Percentiles rank a stretch among this genome's conserved stretches.
Conservation (phyloP, 2,329 filamentous ascomycete species). For the Phialemonium atrogriseum region DNA sequence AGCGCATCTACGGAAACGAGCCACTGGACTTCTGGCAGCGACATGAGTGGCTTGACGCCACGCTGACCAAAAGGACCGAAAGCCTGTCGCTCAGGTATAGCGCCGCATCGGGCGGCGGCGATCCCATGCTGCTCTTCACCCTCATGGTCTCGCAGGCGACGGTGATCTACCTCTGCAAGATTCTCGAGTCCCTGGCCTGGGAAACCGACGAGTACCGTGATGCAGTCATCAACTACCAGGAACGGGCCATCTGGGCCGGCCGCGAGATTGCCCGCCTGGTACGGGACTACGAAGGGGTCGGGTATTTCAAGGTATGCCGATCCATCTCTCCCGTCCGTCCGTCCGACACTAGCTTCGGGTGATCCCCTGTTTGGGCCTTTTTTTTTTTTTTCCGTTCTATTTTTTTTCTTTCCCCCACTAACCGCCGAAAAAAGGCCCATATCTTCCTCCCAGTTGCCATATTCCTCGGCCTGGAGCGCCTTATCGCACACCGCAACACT, state of each 20-base stretch:
- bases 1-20: constrained; percentile 9
- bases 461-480: constrained; percentile 8
- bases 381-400: too few species aligned
- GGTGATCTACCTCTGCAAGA: constrained; percentile 11
- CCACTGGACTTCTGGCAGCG: constrained; percentile 15
- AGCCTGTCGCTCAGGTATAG: constrained; percentile 9
- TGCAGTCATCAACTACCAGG: constrained; percentile 7
- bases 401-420: background rate
- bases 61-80: constrained; percentile 9
- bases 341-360: too few species aligned
- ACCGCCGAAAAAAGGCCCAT: constrained; percentile 10
- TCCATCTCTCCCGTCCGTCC: too few species aligned
- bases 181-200: constrained; percentile 8
- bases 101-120: constrained; percentile 8
- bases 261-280: constrained; percentile 12
- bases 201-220: constrained; percentile 6
- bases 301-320: constrained; percentile 16
- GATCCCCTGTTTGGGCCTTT: too few species aligned
- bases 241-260: constrained; percentile 10
- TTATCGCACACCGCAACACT: constrained; percentile 6
- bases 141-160: constrained; percentile 14
- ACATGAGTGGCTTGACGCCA: constrained; percentile 15
- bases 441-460: constrained; percentile 14
- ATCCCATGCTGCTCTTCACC: constrained; percentile 18
- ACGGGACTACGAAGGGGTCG: constrained; percentile 14